Percentiles rank a stretch among this genome's conserved stretches.
These are phyloP conservation scores for Cetraspora pellucida DNA, from an alignment of 192 early-diverging fungal species.

Conservation along the genomic window DNA sequence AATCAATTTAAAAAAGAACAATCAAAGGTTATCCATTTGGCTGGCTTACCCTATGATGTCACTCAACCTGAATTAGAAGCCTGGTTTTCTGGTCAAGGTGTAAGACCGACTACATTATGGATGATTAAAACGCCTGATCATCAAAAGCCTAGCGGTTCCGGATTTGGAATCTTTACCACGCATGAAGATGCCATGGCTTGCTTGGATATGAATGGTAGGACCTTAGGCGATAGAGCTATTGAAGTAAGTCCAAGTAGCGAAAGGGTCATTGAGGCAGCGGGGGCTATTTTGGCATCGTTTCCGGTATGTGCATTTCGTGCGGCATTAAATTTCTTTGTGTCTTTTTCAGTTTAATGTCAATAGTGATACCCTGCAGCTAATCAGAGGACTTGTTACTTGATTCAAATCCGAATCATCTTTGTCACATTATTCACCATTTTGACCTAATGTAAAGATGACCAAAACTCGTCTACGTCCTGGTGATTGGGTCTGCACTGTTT, in stretches of 20 bases:
- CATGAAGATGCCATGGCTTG: slow-evolving; percentile 68
- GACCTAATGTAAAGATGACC: slow-evolving; percentile 27
- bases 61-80: slow-evolving; percentile 64
- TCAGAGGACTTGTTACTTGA: not conserved
- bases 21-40: slow-evolving; percentile 66
- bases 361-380: not conserved
- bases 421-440: not conserved
- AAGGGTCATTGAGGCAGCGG: slow-evolving; percentile 59
- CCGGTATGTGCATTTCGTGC: slow-evolving; percentile 43
- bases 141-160: slow-evolving; percentile 63
- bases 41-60: slow-evolving; percentile 62
- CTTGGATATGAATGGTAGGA: slow-evolving; percentile 63
- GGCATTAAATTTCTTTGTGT: slow-evolving; percentile 15
- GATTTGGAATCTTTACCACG: slow-evolving; percentile 63
- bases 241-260: slow-evolving; percentile 67
- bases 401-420: not conserved
- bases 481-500: slow-evolving; percentile 76
- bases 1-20: slow-evolving; percentile 65
- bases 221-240: slow-evolving; percentile 60
- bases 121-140: slow-evolving; percentile 62
- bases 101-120: slow-evolving; percentile 59
- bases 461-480: slow-evolving; percentile 60
- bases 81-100: slow-evolving; percentile 57
- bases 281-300: slow-evolving; percentile 57
- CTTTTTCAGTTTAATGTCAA: slow-evolving; percentile 6